Conservation (phyloP, 2,329 filamentous ascomycete species). For the Arthrobotrys musiformis region DNA sequence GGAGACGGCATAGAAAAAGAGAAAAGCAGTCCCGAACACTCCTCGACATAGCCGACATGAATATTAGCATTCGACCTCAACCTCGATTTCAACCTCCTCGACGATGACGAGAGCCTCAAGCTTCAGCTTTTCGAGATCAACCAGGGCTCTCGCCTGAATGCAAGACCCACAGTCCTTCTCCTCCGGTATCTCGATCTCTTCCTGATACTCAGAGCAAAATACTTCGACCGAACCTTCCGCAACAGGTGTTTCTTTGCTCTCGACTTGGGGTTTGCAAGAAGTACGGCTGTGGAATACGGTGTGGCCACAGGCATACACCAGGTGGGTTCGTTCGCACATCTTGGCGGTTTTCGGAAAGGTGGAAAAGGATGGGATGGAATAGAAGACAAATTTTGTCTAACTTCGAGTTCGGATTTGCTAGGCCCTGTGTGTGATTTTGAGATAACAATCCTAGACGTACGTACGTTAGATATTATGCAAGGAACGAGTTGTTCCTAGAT, state of each 20-base stretch:
- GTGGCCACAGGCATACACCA: constrained; percentile 23
- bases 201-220: constrained; percentile 4
- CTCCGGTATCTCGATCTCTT: constrained; percentile 28
- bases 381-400: not conserved
- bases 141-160: not conserved
- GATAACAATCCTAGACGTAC: not conserved
- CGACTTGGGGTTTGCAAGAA: constrained; percentile 12
- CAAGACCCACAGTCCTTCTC: constrained; percentile 12
- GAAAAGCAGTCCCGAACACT: too few species aligned
- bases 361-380: not conserved
- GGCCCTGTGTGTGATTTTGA: not conserved
- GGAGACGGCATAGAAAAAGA: too few species aligned
- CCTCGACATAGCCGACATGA: not conserved
- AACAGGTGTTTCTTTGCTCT: not conserved
- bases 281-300: constrained; percentile 5
- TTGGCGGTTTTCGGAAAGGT: not conserved
- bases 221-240: not conserved
- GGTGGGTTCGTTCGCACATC: constrained; percentile 35
- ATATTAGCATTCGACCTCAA: not conserved
- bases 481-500: not conserved
- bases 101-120: not conserved
- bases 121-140: not conserved
- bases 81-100: not conserved
- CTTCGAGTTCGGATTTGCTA: not conserved
- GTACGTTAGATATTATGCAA: not conserved